phyloP scores from a whole-genome alignment of 805 yeast species.

The Monosporozyma siamensis region DNA sequence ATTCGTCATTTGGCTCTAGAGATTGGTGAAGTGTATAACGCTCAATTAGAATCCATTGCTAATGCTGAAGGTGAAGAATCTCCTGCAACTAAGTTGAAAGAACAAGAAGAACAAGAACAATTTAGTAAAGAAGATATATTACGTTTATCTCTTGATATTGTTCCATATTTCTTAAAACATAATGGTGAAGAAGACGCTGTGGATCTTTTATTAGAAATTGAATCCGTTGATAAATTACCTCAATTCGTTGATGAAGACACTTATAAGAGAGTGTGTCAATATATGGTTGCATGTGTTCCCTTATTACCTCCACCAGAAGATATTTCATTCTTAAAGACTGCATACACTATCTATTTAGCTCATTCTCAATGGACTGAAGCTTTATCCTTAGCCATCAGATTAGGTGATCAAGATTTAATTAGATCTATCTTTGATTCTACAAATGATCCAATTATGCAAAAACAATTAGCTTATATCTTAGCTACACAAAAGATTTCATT shows the following conservation, averaged over 20 bases:
- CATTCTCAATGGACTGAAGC: slow-evolving; percentile 84
- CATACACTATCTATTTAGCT: slow-evolving; percentile 72
- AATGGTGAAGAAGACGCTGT: slow-evolving; percentile 99
- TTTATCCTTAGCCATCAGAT: slow-evolving; percentile 74
- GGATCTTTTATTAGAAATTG: slow-evolving; percentile 83
- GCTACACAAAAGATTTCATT: slow-evolving; percentile 81
- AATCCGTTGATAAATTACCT: slow-evolving; percentile 72
- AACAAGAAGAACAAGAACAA: not conserved
- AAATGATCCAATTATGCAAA: slow-evolving; percentile 60
- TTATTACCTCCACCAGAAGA: slow-evolving; percentile 93
- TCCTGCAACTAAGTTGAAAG: not conserved
- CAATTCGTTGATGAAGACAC: slow-evolving; percentile 79
- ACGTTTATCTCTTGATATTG: slow-evolving; percentile 62
- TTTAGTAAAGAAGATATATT: slow-evolving; percentile 39
- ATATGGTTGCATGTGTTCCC: slow-evolving; percentile 95
- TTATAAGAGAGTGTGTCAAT: slow-evolving; percentile 81
- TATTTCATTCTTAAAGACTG: slow-evolving; percentile 73
- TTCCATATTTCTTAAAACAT: slow-evolving; percentile 83
- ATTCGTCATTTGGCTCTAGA: slow-evolving; percentile 92
- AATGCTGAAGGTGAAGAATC: slow-evolving; percentile 7
- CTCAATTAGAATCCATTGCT: slow-evolving; percentile 30
- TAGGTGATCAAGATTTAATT: slow-evolving; percentile 74
- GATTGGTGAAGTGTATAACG: slow-evolving; percentile 79
- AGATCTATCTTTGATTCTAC: slow-evolving; percentile 76
- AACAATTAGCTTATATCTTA: slow-evolving; percentile 84